Evolutionary conservation across 495 filamentous ascomycete genomes (phyloP), one percentile per base, ranked within the genome.

Genomic region (Bombardia bombarda): DNA sequence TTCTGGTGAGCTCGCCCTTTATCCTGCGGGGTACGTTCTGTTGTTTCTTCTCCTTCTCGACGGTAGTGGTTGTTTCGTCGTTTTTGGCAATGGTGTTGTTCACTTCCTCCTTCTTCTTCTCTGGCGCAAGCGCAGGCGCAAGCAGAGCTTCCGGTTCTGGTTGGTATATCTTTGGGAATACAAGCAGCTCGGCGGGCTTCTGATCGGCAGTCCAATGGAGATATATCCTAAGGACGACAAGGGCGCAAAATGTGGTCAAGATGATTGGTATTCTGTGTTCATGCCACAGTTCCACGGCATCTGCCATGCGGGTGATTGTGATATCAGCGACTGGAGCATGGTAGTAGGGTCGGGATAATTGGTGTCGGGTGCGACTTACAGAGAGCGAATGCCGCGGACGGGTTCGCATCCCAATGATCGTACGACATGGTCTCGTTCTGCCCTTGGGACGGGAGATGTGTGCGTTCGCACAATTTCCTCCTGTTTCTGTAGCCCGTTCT

Each of bases 271-370:
- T 58, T 30, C 77, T 66, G 53, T 74, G 60, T 23, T 59, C 46
- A 54, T 80, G 77, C 77, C 77, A 81, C 18, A 74, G 45, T 45
- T 69, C 69, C 22, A 79, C 52, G 31, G 68, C 51, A 45, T 68
- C 77, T 79, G 34, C 8, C 4, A 31, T 3, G 16, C 3, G 3
- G 3, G 40, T 42, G n/a, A n/a, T n/a, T n/a, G n/a, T n/a, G n/a
- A n/a, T n/a, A n/a, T n/a, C 17, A 33, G 17, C 23, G 26, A 25
- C 24, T 2, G 35, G 23, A 31, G 18, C 6, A 40, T 21, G 33
- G 5, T n/a, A 20, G n/a, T 2, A 33, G 25, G 6, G 12, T 37
- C 13, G 2, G 23, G 24, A 30, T 30, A 17, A 13, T 19, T 7
- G 16, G 2, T 6, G 17, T 0, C n/a, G 19, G 7, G 19, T 10